These are phyloP conservation scores for Saccharum hybrid DNA, from an alignment of 202 grass and related monocot genomes.

Conservation along the genomic window DNA sequence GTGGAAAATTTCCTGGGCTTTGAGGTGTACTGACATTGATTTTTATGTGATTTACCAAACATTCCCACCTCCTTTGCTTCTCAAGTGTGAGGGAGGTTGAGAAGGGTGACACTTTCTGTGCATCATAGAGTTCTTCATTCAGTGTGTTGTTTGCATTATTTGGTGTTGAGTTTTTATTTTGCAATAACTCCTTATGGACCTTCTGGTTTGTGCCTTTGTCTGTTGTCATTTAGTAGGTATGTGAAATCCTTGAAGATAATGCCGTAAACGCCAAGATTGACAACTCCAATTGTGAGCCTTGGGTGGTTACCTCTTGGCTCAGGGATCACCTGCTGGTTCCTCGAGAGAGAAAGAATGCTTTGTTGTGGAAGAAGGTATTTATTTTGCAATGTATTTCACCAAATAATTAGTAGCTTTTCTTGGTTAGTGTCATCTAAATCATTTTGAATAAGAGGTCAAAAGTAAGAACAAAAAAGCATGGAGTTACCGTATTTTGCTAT, in stretches of 20 bases:
- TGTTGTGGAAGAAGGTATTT: slow-evolving; percentile 89
- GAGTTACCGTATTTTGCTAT: background rate
- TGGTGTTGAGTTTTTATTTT: slow-evolving; percentile 19
- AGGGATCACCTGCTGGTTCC: slow-evolving; percentile 84
- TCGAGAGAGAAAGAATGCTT: slow-evolving; percentile 70
- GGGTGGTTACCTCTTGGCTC: slow-evolving; percentile 89
- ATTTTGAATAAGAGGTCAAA: background rate
- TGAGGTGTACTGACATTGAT: background rate
- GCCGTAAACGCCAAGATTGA: slow-evolving; percentile 46
- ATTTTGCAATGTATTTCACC: background rate
- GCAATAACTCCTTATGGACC: background rate
- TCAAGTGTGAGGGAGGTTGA: slow-evolving; percentile 10
- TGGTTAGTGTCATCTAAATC: background rate
- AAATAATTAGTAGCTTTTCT: slow-evolving; percentile 14
- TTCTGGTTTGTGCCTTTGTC: slow-evolving; percentile 25
- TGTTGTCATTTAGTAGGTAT: slow-evolving; percentile 63
- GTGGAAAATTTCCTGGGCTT: background rate
- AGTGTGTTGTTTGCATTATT: background rate
- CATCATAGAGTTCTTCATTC: background rate
- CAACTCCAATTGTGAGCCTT: slow-evolving; percentile 59
- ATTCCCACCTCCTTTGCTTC: background rate
- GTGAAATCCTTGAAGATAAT: slow-evolving; percentile 96
- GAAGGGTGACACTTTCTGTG: background rate
- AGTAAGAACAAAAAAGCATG: background rate
- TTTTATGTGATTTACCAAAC: slow-evolving; percentile 28